These are phyloP conservation scores for Gnetum montanum DNA, from an alignment of 75 land plant genomes.

Conservation along the genomic window DNA sequence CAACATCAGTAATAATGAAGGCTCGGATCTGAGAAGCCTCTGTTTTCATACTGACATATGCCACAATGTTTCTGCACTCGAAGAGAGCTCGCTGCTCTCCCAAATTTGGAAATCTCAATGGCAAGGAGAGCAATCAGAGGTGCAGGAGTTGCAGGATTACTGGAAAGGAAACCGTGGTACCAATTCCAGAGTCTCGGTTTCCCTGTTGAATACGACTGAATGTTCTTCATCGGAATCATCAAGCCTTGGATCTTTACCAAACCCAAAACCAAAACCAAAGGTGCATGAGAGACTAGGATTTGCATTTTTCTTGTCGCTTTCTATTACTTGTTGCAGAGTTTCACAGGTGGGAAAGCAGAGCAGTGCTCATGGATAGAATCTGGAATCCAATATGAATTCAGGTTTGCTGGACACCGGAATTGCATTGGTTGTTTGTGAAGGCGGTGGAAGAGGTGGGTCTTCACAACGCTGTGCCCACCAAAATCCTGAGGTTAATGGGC, in stretches of 20 bases:
- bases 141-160: conserved; percentile 10
- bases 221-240: too few relatives aligned
- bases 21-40: not conserved
- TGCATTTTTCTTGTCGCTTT: not conserved
- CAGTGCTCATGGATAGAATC: not conserved
- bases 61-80: conserved; percentile 6
- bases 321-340: not conserved
- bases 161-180: not conserved
- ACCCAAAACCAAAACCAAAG: conserved; percentile 42
- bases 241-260: too few relatives aligned
- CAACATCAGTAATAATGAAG: conserved; percentile 3
- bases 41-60: conserved; percentile 1
- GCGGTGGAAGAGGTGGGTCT: conserved; percentile 85
- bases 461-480: conserved; percentile 78
- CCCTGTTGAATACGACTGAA: too few relatives aligned
- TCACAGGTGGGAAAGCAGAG: too few relatives aligned
- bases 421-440: conserved; percentile 71
- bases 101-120: conserved; percentile 9
- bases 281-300: conserved; percentile 30
- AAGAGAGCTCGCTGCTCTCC: conserved; percentile 15
- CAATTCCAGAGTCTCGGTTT: conserved; percentile 1
- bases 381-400: too few relatives aligned
- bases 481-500: conserved; percentile 78
- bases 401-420: conserved; percentile 89
- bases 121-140: not conserved